Evolutionary conservation across 495 filamentous ascomycete genomes (phyloP), one percentile per base, ranked within the genome.

Genomic region (Tuber umbilicatum): DNA sequence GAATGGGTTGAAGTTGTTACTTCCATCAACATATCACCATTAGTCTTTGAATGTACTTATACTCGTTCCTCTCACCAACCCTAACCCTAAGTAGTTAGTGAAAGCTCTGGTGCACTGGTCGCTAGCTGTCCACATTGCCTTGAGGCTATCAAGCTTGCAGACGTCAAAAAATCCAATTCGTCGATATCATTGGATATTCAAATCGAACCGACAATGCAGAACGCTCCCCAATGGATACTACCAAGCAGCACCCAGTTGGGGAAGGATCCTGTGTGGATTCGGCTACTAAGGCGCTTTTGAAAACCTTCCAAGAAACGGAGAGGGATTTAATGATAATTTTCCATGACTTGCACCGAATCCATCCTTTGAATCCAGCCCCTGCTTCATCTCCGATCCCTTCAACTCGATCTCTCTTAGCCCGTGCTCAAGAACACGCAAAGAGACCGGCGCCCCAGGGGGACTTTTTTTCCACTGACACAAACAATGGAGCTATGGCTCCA

Each of bases 301-400:
- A 78, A 31, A 78, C 76, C 9, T 45, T 79, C 6, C 72, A 68
- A 10, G 77, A 79, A 37, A 78, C 43, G 31, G 74, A 72, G 50
- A 67, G 42, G 43, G 77, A 79, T 43, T 73, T 79, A 4, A 72
- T 68, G 50, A 78, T 41, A 6, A 72, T 78, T 70, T 78, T 75
- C 60, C 72, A 68, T 55, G 70, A 78, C 31, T 73, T 79, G 31
- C 76, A 78, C 35, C 77, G 78, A 19, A 78, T 79, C 40, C 72
- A 73, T 42, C 77, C 78, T 45, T 60, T 78, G 60, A 78, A 60
- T 70, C 77, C 77, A 31, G 74, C 77, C 37, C 77, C 77, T 12
- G 39, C 75, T 2, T 47, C 75, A 19, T 78, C 77, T 41, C 77
- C 75, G 9, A 64, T 27, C 2, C 55, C 55, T 64, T 64, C 55